Conservation (phyloP, 805 yeast genomes). For the Blastobotrys muscicola region DNA sequence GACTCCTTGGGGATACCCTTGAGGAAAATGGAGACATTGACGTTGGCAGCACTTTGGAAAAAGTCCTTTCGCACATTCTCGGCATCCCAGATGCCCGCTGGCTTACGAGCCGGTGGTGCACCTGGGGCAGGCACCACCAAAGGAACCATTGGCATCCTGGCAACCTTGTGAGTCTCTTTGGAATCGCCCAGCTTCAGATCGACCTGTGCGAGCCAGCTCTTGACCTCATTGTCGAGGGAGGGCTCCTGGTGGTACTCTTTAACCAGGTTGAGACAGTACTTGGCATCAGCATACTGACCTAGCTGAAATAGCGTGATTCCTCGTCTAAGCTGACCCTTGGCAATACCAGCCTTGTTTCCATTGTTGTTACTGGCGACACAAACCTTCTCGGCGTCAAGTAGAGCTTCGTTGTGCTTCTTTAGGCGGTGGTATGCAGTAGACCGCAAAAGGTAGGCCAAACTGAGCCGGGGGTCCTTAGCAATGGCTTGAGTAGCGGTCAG, state of each 20-base stretch:
- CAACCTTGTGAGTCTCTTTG: too few relatives aligned
- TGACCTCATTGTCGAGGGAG: too few relatives aligned
- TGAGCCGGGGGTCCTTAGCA: not conserved
- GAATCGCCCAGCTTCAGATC: too few relatives aligned
- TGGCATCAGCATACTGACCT: slow-evolving; percentile 20
- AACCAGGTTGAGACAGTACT: slow-evolving; percentile 10
- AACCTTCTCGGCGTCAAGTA: slow-evolving; percentile 14
- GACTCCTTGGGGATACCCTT: slow-evolving; percentile 49
- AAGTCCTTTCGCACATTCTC: slow-evolving; percentile 45
- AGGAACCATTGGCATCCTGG: too few relatives aligned
- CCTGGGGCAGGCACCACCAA: not conserved
- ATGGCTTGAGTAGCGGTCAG: not conserved
- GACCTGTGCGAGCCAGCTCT: too few relatives aligned
- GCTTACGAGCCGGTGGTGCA: too few relatives aligned
- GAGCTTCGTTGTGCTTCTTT: slow-evolving; percentile 12
- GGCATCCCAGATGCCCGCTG: slow-evolving; percentile 6
- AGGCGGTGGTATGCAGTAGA: slow-evolving; percentile 17
- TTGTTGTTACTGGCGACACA: slow-evolving; percentile 11
- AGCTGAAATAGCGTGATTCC: slow-evolving; percentile 22
- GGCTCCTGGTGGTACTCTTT: too few relatives aligned
- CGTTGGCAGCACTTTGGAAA: slow-evolving; percentile 53
- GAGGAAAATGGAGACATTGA: slow-evolving; percentile 64
- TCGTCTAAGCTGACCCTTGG: slow-evolving; percentile 27
- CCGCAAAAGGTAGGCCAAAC: slow-evolving; percentile 4
- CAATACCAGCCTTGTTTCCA: slow-evolving; percentile 14